Conservation (phyloP, 352 stramenopile species). For the Pythium phragmitis region DNA sequence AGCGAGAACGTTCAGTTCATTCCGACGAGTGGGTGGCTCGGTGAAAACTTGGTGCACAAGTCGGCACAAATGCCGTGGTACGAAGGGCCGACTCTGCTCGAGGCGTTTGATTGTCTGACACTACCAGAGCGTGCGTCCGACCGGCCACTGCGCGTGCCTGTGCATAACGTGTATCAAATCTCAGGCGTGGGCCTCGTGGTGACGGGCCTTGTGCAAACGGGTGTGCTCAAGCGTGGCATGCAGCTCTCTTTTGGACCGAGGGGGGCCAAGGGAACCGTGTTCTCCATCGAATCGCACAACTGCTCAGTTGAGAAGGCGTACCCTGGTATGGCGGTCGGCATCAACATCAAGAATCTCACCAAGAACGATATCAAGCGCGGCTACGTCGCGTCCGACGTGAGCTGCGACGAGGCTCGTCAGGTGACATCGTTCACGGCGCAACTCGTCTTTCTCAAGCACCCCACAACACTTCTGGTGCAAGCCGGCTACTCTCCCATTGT, state of each 20-base stretch:
- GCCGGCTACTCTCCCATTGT: conserved; percentile 95
- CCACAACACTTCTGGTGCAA: conserved; percentile 77
- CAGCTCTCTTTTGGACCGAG: conserved; percentile 89
- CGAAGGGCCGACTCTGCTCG: conserved; percentile 90
- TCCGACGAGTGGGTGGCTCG: conserved; percentile 95
- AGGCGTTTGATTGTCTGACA: conserved; percentile 91
- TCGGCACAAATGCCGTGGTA: conserved; percentile 98
- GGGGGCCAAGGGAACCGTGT: conserved; percentile 91
- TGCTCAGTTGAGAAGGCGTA: conserved; percentile 88
- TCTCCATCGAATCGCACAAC: conserved; percentile 97
- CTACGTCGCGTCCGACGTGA: conserved; percentile 92
- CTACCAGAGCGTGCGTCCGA: conserved; percentile 89
- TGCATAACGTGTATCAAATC: conserved; percentile 99
- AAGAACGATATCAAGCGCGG: conserved; percentile 94
- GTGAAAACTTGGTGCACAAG: conserved; percentile 97
- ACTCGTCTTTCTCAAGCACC: conserved; percentile 97
- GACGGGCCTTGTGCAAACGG: conserved; percentile 97
- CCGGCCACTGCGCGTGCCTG: conserved; percentile 95
- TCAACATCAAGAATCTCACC: conserved; percentile 97
- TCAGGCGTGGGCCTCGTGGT: conserved; percentile 95
- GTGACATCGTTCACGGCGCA: conserved; percentile 93
- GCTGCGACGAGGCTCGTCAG: conserved; percentile 89
- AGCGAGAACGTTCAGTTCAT: conserved; percentile 94
- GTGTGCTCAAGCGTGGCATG: conserved; percentile 95
- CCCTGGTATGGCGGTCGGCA: conserved; percentile 96